These are phyloP conservation scores for Epichloe baconii DNA, from an alignment of 2,329 filamentous ascomycete species.

Conservation along the genomic window DNA sequence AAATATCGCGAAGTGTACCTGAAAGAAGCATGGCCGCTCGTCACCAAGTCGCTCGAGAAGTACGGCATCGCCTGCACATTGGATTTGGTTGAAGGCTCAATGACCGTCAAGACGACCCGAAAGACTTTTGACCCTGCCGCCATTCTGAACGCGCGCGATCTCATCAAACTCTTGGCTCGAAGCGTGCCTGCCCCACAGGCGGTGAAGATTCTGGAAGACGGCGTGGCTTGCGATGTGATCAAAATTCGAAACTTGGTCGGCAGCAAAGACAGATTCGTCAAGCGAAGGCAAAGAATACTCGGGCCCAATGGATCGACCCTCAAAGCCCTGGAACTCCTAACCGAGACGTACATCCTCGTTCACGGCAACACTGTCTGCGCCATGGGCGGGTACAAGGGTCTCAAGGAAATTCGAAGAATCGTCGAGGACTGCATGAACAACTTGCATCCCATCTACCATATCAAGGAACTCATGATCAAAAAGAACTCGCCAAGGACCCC, in stretches of 20 bases:
- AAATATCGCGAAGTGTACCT: slow-evolving; percentile 95
- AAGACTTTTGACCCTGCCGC: slow-evolving; percentile 86
- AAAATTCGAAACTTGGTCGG: slow-evolving; percentile 84
- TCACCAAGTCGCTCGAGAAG: slow-evolving; percentile 80
- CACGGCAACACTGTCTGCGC: slow-evolving; percentile 90
- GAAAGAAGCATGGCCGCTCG: slow-evolving; percentile 81
- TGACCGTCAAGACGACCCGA: slow-evolving; percentile 90
- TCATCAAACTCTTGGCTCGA: slow-evolving; percentile 84
- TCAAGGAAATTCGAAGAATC: slow-evolving; percentile 83
- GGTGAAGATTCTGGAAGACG: slow-evolving; percentile 87
- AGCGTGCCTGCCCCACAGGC: slow-evolving; percentile 90
- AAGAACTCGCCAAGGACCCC: slow-evolving; percentile 80
- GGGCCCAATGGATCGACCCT: slow-evolving; percentile 85
- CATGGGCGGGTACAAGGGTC: slow-evolving; percentile 84
- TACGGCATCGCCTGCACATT: slow-evolving; percentile 80
- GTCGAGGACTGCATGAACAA: slow-evolving; percentile 96
- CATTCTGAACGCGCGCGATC: slow-evolving; percentile 84
- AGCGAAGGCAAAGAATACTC: slow-evolving; percentile 82
- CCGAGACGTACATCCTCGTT: slow-evolving; percentile 82
- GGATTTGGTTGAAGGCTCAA: slow-evolving; percentile 88
- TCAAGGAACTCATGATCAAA: slow-evolving; percentile 77
- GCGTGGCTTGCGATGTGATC: slow-evolving; percentile 84
- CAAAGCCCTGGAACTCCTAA: slow-evolving; percentile 87
- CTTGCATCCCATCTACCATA: slow-evolving; percentile 82
- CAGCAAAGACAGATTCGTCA: slow-evolving; percentile 93